A percentile compares a stretch with the other conserved stretches of the same genome.
Evolutionary conservation across 192 early-diverging fungal genomes (phyloP).

Genomic region (Umbelopsis sp.): DNA sequence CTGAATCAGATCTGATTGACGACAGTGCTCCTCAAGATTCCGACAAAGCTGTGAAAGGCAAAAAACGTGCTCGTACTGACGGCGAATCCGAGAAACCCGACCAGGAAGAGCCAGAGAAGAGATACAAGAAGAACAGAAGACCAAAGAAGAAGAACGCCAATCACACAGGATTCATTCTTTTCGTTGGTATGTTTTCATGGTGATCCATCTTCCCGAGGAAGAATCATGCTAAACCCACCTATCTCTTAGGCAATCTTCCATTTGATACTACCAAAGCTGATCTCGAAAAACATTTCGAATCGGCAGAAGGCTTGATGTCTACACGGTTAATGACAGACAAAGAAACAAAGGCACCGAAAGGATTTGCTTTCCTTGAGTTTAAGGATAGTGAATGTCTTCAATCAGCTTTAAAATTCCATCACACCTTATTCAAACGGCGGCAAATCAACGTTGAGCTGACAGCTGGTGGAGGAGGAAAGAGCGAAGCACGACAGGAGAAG

Average conservation of each 20-base stretch:
- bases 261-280: conserved; percentile 66
- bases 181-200: conserved; percentile 50
- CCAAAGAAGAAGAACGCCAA: conserved; percentile 29
- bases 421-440: conserved; percentile 59
- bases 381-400: conserved; percentile 37
- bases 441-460: conserved; percentile 78
- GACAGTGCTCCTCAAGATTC: conserved; percentile 27
- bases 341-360: conserved; percentile 68
- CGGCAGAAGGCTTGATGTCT: conserved; percentile 56
- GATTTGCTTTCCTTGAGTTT: conserved; percentile 77
- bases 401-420: conserved; percentile 68
- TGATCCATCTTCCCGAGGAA: background rate
- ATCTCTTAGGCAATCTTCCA: conserved; percentile 62
- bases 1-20: conserved; percentile 39
- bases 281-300: conserved; percentile 60
- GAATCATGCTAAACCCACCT: background rate
- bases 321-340: conserved; percentile 72
- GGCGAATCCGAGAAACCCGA: conserved; percentile 20
- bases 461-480: conserved; percentile 72
- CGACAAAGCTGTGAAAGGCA: background rate
- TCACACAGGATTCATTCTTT: conserved; percentile 54
- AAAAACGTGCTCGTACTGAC: conserved; percentile 12
- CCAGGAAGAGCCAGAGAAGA: conserved; percentile 25
- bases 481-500: conserved; percentile 48
- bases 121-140: conserved; percentile 43